These are phyloP conservation scores for Asterophora lycoperdoides DNA, from an alignment of 768 basidiomycete species.

Conservation along the genomic window DNA sequence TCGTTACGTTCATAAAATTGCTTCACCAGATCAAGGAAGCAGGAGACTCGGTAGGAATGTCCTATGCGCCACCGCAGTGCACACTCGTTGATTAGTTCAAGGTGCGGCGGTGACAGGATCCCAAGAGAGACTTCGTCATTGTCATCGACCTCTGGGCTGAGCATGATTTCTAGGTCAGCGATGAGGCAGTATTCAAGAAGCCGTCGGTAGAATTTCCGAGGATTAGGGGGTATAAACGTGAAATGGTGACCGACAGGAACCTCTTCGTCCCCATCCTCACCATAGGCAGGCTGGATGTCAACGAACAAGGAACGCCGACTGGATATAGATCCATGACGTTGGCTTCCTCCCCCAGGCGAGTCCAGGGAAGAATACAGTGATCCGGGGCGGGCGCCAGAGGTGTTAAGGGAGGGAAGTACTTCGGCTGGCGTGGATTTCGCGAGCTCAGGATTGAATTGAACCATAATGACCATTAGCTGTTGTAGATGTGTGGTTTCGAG, in stretches of 20 bases:
- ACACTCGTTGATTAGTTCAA: constrained; percentile 84
- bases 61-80: constrained; percentile 87
- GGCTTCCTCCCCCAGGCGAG: constrained; percentile 27
- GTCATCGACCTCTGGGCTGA: constrained; percentile 86
- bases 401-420: constrained; percentile 37
- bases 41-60: constrained; percentile 69
- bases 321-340: constrained; percentile 59
- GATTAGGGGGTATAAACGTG: constrained; percentile 88
- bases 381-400: constrained; percentile 50
- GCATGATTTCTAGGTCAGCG: constrained; percentile 84
- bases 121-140: constrained; percentile 94
- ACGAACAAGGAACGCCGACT: constrained; percentile 61
- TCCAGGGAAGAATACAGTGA: constrained; percentile 49
- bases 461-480: constrained; percentile 84
- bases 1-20: constrained; percentile 85
- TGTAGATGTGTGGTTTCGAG: constrained; percentile 81
- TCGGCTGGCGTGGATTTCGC: constrained; percentile 74
- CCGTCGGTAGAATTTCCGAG: constrained; percentile 79
- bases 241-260: constrained; percentile 72
- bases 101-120: constrained; percentile 75
- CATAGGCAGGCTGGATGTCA: constrained; percentile 29
- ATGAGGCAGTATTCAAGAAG: constrained; percentile 80
- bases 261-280: constrained; percentile 62
- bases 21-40: constrained; percentile 82
- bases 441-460: constrained; percentile 80